phyloP scores from a whole-genome alignment of 306 rosid species.

The Vicia faba region DNA sequence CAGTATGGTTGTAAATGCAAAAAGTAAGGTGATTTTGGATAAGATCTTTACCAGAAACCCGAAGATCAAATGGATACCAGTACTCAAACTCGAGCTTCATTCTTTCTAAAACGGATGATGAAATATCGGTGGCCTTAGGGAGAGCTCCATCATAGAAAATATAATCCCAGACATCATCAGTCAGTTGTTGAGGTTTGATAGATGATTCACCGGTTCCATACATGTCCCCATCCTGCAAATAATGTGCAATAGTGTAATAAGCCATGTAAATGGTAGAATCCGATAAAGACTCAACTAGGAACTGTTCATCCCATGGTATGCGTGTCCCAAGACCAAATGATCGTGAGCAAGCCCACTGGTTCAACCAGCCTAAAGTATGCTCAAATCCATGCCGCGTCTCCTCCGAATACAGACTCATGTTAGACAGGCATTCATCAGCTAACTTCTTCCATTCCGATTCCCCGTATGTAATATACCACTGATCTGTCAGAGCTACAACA shows the following conservation, averaged over 20 bases:
- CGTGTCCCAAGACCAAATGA: slow-evolving; percentile 96
- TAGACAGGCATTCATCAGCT: slow-evolving; percentile 76
- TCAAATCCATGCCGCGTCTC: slow-evolving; percentile 89
- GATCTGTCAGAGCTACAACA: slow-evolving; percentile 94
- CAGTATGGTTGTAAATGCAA: slow-evolving; percentile 82
- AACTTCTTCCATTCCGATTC: slow-evolving; percentile 78
- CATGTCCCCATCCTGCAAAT: slow-evolving; percentile 71
- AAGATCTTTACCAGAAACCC: slow-evolving; percentile 96
- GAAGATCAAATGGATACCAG: slow-evolving; percentile 95
- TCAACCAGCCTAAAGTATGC: slow-evolving; percentile 87
- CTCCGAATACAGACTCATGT: slow-evolving; percentile 70
- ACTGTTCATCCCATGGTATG: slow-evolving; percentile 93
- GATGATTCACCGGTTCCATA: slow-evolving; percentile 59
- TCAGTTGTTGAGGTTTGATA: slow-evolving; percentile 72
- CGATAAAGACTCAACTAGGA: slow-evolving; percentile 80
- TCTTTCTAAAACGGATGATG: slow-evolving; percentile 53
- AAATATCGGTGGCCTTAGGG: slow-evolving; percentile 69
- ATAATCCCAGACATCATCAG: slow-evolving; percentile 86
- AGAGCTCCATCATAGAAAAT: slow-evolving; percentile 68
- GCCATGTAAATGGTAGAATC: slow-evolving; percentile 98
- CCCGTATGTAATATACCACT: slow-evolving; percentile 92
- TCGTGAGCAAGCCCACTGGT: slow-evolving; percentile 97
- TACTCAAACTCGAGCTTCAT: slow-evolving; percentile 95
- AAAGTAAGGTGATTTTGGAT: slow-evolving; percentile 91
- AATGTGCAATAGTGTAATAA: slow-evolving; percentile 82